phyloP scores from a whole-genome alignment of 176 grass and related monocot genomes.

The Bolboschoenus planiculmis region DNA sequence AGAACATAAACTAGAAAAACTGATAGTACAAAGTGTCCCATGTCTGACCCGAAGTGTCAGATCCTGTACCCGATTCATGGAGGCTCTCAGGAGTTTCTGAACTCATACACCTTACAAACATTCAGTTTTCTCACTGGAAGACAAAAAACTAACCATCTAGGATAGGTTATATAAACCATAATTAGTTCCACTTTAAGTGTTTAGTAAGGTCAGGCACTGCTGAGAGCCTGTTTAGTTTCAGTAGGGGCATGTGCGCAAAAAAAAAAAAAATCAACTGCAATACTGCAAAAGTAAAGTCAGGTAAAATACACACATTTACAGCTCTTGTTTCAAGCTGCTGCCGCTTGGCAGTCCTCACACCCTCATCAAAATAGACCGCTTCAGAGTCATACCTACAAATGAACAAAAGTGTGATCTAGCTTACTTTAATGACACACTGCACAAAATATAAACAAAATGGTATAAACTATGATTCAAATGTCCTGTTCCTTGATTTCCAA shows the following conservation, averaged over 20 bases:
- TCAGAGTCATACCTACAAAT: conserved; percentile 66
- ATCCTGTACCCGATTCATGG: neutral
- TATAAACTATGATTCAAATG: neutral
- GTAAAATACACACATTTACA: conserved; percentile 52
- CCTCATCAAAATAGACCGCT: conserved; percentile 88
- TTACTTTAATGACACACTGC: neutral
- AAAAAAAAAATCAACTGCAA: neutral
- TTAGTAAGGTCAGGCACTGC: neutral
- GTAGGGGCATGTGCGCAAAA: neutral
- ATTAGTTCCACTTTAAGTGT: neutral
- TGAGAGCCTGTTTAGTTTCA: neutral
- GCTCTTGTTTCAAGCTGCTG: conserved; percentile 61
- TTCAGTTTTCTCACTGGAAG: too few species aligned
- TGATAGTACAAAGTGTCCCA: neutral
- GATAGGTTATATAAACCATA: neutral
- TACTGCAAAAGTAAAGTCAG: neutral
- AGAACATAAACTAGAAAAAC: neutral
- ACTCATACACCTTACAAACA: neutral
- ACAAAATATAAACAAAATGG: neutral
- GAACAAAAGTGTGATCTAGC: conserved; percentile 19
- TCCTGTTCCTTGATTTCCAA: neutral
- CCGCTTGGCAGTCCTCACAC: conserved; percentile 65
- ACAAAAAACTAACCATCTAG: neutral
- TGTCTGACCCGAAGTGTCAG: neutral
- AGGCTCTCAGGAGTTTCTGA: neutral